phyloP scores from a whole-genome alignment of 164 flowering plant species.

The Umbellularia californica region DNA sequence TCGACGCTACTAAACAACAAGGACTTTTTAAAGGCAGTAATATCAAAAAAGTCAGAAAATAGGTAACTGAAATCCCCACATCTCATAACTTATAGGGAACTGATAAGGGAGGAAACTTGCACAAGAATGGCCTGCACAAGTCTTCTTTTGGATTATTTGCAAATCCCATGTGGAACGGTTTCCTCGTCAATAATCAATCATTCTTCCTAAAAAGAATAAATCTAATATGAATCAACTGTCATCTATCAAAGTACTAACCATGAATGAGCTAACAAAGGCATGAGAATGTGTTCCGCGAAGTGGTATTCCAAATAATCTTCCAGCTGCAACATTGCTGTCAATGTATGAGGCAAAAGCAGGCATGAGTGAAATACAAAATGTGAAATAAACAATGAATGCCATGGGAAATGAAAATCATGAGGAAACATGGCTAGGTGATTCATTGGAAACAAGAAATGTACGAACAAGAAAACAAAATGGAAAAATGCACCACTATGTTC shows the following conservation, averaged over 20 bases:
- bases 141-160: too few species aligned
- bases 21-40: too few species aligned
- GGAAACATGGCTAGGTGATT: neutral
- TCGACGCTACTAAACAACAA: too few species aligned
- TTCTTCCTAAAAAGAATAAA: too few species aligned
- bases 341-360: constrained; percentile 1
- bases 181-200: too few species aligned
- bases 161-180: too few species aligned
- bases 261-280: constrained; percentile 98
- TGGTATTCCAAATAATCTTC: constrained; percentile 91
- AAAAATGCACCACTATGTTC: neutral
- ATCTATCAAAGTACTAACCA: constrained; percentile 44
- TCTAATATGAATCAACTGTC: too few species aligned
- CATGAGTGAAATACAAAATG: neutral
- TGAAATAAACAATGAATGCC: neutral
- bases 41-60: too few species aligned
- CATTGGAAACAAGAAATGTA: neutral
- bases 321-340: constrained; percentile 93
- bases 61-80: too few species aligned
- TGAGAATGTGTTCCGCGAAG: constrained; percentile 99
- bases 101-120: too few species aligned
- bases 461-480: neutral
- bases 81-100: too few species aligned
- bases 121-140: too few species aligned
- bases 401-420: neutral